Evolutionary conservation across 2,329 filamentous ascomycete genomes (phyloP), one percentile per base, ranked within the genome.

Genomic region (Phyllosticta citriasiana): DNA sequence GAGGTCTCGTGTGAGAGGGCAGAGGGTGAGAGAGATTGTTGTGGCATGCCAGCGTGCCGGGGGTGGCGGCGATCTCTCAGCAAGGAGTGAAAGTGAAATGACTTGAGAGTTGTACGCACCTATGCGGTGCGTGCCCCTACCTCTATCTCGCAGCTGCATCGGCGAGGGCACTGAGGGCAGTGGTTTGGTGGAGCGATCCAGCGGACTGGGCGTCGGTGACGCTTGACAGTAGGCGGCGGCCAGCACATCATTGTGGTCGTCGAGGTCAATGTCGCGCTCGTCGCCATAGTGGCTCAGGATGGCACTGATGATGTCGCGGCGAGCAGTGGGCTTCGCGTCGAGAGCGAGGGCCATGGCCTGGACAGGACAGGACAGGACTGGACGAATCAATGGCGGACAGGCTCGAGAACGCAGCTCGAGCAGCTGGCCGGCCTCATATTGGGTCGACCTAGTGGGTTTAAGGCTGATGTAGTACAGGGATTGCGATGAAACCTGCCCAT

Each of bases 251-350:
- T 60, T 35, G 25, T 55, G 35, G 24, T 57, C 55, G 54, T 57
- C 57, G 14, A 26, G 54, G 54, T 61, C 53, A 2, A 3, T 9
- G 27, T 57, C 59, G 40, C 54, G 56, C 54, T 47, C 25, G 56
- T 56, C 56, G 24, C 69, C 70, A 65, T 75, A 75, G n/a, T 70
- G 72, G 62, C 71, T 71, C 53, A 75, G 65, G 52, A 75, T 65
- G 60, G 70, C 69, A 68, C 71, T 74, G 64, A 75, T 67, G 27
- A 75, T 65, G 61, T 75, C 73, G 60, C 73, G 71, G 64, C 72
- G 70, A 40, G 66, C 67, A 22, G 70, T 63, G 24, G 71, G 69
- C 57, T 70, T 68, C 27, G 64, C 61, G 10, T 61, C 47, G 55
- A 62, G 60, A 30, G 19, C 30, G 50, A 16, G 54, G 30, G 27